A percentile compares a stretch with the other conserved stretches of the same genome.
These are phyloP conservation scores for Phoma sp. DNA, from an alignment of 2,329 filamentous ascomycete genomes.

Conservation along the genomic window DNA sequence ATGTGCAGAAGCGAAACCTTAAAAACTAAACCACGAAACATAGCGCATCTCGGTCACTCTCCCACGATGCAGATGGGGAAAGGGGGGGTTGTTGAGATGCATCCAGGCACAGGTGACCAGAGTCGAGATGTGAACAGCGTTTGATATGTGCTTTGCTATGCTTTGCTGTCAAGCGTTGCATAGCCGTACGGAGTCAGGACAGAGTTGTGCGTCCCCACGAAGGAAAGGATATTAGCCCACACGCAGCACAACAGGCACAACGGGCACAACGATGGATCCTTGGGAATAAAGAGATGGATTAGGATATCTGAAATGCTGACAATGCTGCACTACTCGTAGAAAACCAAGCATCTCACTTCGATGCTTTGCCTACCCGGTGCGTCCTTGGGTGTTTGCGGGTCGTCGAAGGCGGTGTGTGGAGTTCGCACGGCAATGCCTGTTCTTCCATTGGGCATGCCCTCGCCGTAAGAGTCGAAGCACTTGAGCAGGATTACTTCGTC, in stretches of 20 bases:
- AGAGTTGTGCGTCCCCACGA: not conserved
- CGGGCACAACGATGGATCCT: too few species aligned
- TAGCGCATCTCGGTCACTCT: not conserved
- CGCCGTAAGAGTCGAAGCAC: conserved; percentile 56
- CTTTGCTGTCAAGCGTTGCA: not conserved
- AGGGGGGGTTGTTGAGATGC: not conserved
- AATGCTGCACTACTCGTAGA: conserved; percentile 57
- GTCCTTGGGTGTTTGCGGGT: conserved; percentile 61
- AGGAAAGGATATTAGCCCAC: not conserved
- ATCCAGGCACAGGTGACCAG: not conserved
- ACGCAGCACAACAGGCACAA: too few species aligned
- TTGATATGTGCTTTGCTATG: not conserved
- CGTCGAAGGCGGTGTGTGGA: conserved; percentile 72
- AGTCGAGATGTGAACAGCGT: not conserved
- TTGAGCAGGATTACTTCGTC: conserved; percentile 63
- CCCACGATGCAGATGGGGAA: not conserved
- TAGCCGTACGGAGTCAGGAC: not conserved
- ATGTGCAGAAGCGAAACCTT: conserved; percentile 15
- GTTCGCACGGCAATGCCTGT: conserved; percentile 53
- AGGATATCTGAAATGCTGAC: not conserved
- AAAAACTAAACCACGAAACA: conserved; percentile 3
- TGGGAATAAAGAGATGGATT: not conserved
- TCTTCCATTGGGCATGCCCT: conserved; percentile 51
- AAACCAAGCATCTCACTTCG: conserved; percentile 69
- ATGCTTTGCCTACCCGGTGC: conserved; percentile 66